Evolutionary conservation across 2,329 filamentous ascomycete species (phyloP), one percentile per base, ranked within the genome.

Genomic region (Tolypocladium ovalisporum): DNA sequence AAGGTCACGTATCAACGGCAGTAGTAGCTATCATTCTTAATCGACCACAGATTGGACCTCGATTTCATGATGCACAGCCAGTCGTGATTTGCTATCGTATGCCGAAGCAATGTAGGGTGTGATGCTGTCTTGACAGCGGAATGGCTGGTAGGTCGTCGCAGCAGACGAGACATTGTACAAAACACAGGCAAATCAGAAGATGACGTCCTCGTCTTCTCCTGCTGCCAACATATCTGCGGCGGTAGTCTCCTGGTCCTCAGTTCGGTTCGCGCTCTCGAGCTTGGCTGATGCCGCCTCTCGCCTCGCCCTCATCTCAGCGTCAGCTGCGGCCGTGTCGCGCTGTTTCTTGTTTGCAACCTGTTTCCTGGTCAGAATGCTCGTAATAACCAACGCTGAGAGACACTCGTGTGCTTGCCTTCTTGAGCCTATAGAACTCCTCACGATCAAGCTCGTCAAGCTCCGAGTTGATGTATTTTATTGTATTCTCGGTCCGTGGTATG

Each of bases 381-480:
- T 32, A 24, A 39, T 1, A 17, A 15, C 37, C 22, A 29, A 36
- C 10, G 22, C 7, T 13, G 13, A 37, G 8, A 35, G 3, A 51
- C 29, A 22, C 7, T 3, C 8, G 24, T 1, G 13, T 22, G 40
- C 42, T 53, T 60, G 68, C 76, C 79, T 99, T 99, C 77, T 99
- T 99, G 69, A 99, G 75, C 63, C 94, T 82, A 75, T 97, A 99
- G 73, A 99, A 99, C 71, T 99, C 94, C 72, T 97, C 94, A 78
- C 94, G 85, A 74, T 97, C 95, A 54, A 99, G 80, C 75, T 99
- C 94, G 70, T 99, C 94, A 19, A 99, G 83, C 72, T 99, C 94
- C 1, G 93, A 96, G 76, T 97, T 97, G 80, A 97, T 97, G 69
- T 97, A 99, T 76, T 96, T 97, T 78, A 99, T 99, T n/a, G 94